Evolutionary conservation across 1,284 basidiomycete species (phyloP).

Genomic region (Microbotryomycetes sp.): DNA sequence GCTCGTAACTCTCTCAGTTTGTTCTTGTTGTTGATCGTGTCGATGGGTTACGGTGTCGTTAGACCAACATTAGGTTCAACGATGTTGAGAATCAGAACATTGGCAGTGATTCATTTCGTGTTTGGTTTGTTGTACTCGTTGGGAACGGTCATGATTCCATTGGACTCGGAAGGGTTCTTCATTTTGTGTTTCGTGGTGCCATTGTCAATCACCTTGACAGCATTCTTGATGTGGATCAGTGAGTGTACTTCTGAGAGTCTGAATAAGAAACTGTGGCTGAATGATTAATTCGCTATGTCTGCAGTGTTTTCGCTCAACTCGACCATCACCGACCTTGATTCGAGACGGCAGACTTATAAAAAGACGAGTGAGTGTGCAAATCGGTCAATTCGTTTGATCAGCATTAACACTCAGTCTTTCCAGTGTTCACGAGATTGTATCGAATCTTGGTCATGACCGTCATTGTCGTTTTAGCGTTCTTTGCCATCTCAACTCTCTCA

Average conservation of each 20-base stretch:
- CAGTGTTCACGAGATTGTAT: slow-evolving; percentile 57
- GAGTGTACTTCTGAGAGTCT: slow-evolving; percentile 3
- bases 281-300: neutral
- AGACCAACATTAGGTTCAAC: slow-evolving; percentile 60
- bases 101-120: slow-evolving; percentile 78
- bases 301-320: slow-evolving; percentile 35
- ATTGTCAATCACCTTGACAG: slow-evolving; percentile 84
- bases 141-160: slow-evolving; percentile 82
- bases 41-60: slow-evolving; percentile 38
- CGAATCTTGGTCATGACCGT: slow-evolving; percentile 81
- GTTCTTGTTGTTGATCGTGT: slow-evolving; percentile 86
- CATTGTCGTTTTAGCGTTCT: slow-evolving; percentile 77
- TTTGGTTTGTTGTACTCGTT: slow-evolving; percentile 86
- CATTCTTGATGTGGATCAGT: slow-evolving; percentile 87
- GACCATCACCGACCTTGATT: slow-evolving; percentile 74
- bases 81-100: slow-evolving; percentile 68
- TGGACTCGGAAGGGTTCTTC: slow-evolving; percentile 54
- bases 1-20: slow-evolving; percentile 89
- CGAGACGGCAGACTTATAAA: slow-evolving; percentile 82
- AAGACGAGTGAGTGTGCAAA: slow-evolving; percentile 19
- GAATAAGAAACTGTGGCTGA: slow-evolving; percentile 13
- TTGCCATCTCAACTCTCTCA: slow-evolving; percentile 77
- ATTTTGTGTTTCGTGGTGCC: slow-evolving; percentile 63
- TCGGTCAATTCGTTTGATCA: neutral
- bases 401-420: neutral